These are phyloP conservation scores for Parastagonospora avenae DNA, from an alignment of 2,329 filamentous ascomycete species.

Conservation along the genomic window DNA sequence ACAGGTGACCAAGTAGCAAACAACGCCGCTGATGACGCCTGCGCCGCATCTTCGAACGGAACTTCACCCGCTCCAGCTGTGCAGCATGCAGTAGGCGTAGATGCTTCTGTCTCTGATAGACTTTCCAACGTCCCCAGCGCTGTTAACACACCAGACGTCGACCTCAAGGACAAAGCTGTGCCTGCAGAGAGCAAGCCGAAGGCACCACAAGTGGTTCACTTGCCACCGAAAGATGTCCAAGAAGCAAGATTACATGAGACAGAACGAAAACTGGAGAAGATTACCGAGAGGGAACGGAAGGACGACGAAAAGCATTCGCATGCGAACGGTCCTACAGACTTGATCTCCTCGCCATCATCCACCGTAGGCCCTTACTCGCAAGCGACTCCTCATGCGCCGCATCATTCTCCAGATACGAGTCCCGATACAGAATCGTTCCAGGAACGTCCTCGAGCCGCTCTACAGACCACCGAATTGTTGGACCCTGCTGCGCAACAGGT, in stretches of 20 bases:
- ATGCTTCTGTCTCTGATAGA: slow-evolving; percentile 15
- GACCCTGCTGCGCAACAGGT: slow-evolving; percentile 46
- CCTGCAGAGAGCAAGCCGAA: slow-evolving; percentile 12
- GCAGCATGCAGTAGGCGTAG: slow-evolving; percentile 12
- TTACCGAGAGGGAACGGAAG: slow-evolving; percentile 44
- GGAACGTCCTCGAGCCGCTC: slow-evolving; percentile 28
- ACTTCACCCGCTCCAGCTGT: slow-evolving; percentile 14
- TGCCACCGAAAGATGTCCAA: slow-evolving; percentile 57
- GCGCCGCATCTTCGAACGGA: background rate
- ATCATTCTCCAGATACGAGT: slow-evolving; percentile 74
- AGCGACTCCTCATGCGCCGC: slow-evolving; percentile 71
- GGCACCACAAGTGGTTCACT: slow-evolving; percentile 49
- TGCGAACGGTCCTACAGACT: slow-evolving; percentile 30
- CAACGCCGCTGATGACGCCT: slow-evolving; percentile 4
- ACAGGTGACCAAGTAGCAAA: slow-evolving; percentile 20
- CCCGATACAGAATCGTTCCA: slow-evolving; percentile 65
- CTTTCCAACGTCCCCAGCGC: slow-evolving; percentile 29
- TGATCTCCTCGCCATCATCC: slow-evolving; percentile 62
- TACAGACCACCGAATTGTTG: slow-evolving; percentile 32
- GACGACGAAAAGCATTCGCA: slow-evolving; percentile 43
- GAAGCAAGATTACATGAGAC: slow-evolving; percentile 53
- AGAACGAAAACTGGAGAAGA: slow-evolving; percentile 45
- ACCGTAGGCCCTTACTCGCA: slow-evolving; percentile 72
- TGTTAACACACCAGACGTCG: slow-evolving; percentile 35
- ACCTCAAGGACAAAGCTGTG: slow-evolving; percentile 27